Conservation (phyloP, 1,139 yeast genomes). For the Blastobotrys capitulatus region DNA sequence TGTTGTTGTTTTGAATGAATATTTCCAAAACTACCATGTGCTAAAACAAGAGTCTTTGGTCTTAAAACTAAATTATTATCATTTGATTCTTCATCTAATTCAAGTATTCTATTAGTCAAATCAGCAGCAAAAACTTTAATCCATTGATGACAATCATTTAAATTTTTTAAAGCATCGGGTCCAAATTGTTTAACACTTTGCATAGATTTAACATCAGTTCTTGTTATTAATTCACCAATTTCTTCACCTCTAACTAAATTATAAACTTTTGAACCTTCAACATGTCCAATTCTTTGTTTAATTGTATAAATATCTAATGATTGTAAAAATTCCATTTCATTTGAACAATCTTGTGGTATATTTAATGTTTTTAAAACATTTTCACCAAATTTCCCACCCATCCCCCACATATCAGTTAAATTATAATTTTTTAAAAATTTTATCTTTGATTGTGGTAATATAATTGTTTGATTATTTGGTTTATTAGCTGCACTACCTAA, state of each 20-base stretch:
- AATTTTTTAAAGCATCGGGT: conserved; percentile 43
- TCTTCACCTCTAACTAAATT: conserved; percentile 61
- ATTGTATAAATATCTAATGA: conserved; percentile 31
- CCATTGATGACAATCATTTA: conserved; percentile 71
- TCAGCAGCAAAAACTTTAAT: conserved; percentile 79
- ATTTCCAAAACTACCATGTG: conserved; percentile 14
- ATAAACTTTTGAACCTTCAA: conserved; percentile 39
- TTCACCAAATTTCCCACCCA: conserved; percentile 88
- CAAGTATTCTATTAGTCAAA: conserved; percentile 60
- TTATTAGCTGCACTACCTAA: conserved; percentile 82
- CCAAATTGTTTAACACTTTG: conserved; percentile 77
- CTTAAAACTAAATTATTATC: conserved; percentile 18
- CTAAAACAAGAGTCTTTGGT: conserved; percentile 36
- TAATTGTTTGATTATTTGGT: conserved; percentile 81
- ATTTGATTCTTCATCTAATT: conserved; percentile 54
- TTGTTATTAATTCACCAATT: conserved; percentile 46
- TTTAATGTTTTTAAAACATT: conserved; percentile 40
- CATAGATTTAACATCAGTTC: conserved; percentile 77
- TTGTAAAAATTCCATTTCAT: conserved; percentile 25
- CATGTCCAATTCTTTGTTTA: conserved; percentile 39
- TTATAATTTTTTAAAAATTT: conserved; percentile 57
- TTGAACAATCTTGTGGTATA: conserved; percentile 19
- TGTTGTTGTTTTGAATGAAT: conserved; percentile 20
- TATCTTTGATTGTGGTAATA: conserved; percentile 45
- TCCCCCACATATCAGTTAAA: conserved; percentile 73